These are phyloP conservation scores for Trapa incisa DNA, from an alignment of 345 rosid genomes.

Conservation along the genomic window DNA sequence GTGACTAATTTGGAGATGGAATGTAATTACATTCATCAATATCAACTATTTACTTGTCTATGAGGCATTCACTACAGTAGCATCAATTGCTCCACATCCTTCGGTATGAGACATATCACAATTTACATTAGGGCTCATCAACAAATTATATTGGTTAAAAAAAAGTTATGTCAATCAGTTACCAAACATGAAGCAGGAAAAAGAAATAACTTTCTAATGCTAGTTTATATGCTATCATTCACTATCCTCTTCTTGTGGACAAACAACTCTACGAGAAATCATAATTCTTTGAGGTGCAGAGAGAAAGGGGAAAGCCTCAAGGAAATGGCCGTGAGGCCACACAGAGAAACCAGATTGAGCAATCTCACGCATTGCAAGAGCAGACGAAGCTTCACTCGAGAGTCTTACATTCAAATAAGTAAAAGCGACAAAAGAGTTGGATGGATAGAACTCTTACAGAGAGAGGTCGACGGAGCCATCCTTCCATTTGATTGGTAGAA, in stretches of 20 bases:
- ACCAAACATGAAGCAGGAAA: not conserved
- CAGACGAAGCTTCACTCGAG: not conserved
- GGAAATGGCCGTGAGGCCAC: not conserved
- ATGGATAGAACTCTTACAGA: no score
- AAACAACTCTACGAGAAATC: no score
- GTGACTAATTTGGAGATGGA: not conserved
- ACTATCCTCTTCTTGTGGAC: not conserved
- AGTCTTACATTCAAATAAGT: not conserved
- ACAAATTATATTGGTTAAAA: not conserved
- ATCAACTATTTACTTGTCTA: not conserved
- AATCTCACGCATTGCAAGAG: not conserved
- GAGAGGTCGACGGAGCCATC: not conserved
- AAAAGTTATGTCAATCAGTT: not conserved
- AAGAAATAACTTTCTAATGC: not conserved
- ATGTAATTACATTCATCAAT: not conserved
- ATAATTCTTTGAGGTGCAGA: not conserved
- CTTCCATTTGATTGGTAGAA: slow-evolving; percentile 18
- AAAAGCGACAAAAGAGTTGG: not conserved
- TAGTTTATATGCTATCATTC: not conserved
- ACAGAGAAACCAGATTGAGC: not conserved
- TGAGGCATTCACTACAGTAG: not conserved
- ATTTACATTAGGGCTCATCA: not conserved
- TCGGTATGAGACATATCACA: not conserved
- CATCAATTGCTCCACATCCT: not conserved
- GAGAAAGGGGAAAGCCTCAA: not conserved